Conservation (phyloP, 257 asterid species). For the Solanum neorickii region DNA sequence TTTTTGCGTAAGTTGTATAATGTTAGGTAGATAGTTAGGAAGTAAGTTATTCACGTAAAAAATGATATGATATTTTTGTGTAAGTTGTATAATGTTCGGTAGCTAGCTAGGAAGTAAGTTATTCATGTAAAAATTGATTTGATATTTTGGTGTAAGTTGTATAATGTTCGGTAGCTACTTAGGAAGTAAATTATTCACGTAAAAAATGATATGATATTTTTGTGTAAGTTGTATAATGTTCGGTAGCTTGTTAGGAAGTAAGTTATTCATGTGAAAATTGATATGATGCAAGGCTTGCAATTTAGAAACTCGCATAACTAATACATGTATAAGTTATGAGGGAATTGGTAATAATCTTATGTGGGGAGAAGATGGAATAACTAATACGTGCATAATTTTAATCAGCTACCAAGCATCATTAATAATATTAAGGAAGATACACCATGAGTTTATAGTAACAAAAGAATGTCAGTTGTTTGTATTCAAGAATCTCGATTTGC, state of each 20-base stretch:
- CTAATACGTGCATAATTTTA: neutral
- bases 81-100: no score
- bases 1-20: no score
- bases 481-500: neutral
- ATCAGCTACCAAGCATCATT: neutral
- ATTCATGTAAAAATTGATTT: no score
- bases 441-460: neutral
- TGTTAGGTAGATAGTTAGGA: no score
- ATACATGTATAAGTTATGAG: neutral
- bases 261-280: neutral
- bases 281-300: neutral
- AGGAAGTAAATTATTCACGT: no score
- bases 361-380: neutral
- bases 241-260: neutral
- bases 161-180: no score
- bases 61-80: no score
- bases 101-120: no score
- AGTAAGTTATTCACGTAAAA: no score
- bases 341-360: neutral
- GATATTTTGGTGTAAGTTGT: no score
- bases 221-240: neutral
- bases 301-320: neutral
- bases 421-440: neutral
- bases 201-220: no score
- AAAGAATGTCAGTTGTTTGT: neutral